These are phyloP conservation scores for Taphrina flavorubra DNA, from an alignment of 1,139 yeast species.

Conservation along the genomic window DNA sequence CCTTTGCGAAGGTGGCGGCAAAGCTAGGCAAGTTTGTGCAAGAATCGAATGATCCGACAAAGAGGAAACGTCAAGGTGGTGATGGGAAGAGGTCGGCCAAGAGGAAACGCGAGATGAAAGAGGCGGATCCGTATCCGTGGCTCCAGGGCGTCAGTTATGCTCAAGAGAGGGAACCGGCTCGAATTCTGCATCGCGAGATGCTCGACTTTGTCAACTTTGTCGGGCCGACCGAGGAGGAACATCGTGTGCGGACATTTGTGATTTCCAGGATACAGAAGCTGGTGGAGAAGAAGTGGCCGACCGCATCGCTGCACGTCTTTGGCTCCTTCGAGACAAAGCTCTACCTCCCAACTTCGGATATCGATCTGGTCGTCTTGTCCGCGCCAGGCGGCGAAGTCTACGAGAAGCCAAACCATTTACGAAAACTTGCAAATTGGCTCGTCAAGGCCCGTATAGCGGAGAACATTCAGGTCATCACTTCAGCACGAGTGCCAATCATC, in stretches of 20 bases:
- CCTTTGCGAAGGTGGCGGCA: conserved; percentile 35
- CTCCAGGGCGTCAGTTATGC: conserved; percentile 43
- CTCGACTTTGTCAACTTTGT: conserved; percentile 84
- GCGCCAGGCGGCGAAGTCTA: conserved; percentile 57
- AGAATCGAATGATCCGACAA: conserved; percentile 34
- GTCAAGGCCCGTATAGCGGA: conserved; percentile 68
- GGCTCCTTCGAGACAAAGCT: conserved; percentile 96
- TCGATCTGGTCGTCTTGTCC: conserved; percentile 82
- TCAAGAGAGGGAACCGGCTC: conserved; percentile 46
- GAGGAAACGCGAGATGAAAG: conserved; percentile 48
- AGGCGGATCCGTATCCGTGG: conserved; percentile 44
- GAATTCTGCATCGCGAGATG: conserved; percentile 80
- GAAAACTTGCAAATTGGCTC: conserved; percentile 74
- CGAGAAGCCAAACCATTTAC: conserved; percentile 70
- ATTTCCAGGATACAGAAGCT: conserved; percentile 65
- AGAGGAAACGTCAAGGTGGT: conserved; percentile 47
- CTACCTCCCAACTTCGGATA: conserved; percentile 94
- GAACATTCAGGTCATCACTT: conserved; percentile 83
- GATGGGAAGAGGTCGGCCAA: conserved; percentile 48
- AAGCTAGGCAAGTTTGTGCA: conserved; percentile 37
- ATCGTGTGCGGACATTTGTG: conserved; percentile 68
- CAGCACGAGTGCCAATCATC: conserved; percentile 93
- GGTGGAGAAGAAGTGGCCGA: conserved; percentile 74
- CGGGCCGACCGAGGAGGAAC: conserved; percentile 82
- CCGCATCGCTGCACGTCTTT: conserved; percentile 81